Evolutionary conservation across 2,329 filamentous ascomycete species (phyloP).

Genomic region (Tolypocladium nubicola): DNA sequence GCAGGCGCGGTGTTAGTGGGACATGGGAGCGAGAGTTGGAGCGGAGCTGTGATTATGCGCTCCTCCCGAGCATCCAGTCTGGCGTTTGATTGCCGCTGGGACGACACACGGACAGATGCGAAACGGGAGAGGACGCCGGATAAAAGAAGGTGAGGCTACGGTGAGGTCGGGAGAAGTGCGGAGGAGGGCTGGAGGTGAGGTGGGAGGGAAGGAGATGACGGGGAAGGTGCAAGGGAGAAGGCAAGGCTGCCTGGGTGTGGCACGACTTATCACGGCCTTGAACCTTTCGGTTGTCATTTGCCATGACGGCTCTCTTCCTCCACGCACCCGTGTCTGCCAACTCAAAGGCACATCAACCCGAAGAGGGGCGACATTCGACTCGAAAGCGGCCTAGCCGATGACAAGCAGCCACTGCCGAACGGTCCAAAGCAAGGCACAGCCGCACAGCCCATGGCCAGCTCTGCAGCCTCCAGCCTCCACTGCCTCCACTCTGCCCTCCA

Average conservation of each 20-base stretch:
- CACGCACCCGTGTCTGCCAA: background rate
- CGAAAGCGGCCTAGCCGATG: background rate
- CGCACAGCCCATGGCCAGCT: background rate
- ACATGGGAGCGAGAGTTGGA: background rate
- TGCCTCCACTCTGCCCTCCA: background rate
- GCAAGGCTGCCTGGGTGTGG: background rate
- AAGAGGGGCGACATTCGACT: background rate
- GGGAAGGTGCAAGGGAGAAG: background rate
- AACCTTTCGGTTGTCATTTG: background rate
- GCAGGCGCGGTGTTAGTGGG: background rate
- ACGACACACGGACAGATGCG: background rate
- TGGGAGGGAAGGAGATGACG: background rate
- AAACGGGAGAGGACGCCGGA: background rate
- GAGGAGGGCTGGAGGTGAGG: background rate
- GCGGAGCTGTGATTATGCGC: background rate
- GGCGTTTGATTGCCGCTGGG: background rate
- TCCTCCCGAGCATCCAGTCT: background rate
- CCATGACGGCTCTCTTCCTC: background rate
- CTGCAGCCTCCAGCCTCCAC: background rate
- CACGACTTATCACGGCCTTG: background rate
- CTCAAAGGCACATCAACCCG: background rate
- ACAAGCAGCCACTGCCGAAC: background rate
- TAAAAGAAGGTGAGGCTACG: background rate
- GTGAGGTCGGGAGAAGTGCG: background rate
- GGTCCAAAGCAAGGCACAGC: background rate